Evolutionary conservation across 352 stramenopile species (phyloP).

Genomic region (Globisporangium emineosum): DNA sequence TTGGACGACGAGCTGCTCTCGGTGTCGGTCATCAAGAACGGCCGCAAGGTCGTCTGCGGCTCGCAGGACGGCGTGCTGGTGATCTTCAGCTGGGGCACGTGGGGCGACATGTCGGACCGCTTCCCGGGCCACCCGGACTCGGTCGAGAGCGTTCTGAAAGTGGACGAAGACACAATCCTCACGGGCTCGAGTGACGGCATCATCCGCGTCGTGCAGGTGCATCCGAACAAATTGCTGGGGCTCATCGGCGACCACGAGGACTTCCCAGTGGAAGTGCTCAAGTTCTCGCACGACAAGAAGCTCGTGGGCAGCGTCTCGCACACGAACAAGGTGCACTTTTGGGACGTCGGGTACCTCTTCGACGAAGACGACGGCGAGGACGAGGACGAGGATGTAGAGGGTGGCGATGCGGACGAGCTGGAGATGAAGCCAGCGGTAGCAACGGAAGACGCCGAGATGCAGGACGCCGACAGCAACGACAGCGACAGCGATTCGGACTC

Average conservation of each 20-base stretch:
- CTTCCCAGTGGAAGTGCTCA: conserved; percentile 93
- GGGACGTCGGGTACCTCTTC: conserved; percentile 92
- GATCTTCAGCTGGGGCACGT: conserved; percentile 94
- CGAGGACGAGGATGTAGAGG: conserved; percentile 51
- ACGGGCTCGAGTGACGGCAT: conserved; percentile 96
- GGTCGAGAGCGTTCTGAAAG: conserved; percentile 93
- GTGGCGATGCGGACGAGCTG: conserved; percentile 36
- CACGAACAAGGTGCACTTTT: conserved; percentile 94
- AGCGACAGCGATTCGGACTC: conserved; percentile 62
- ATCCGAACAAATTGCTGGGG: conserved; percentile 95
- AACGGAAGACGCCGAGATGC: conserved; percentile 65
- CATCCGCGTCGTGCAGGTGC: conserved; percentile 92
- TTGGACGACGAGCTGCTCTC: conserved; percentile 79
- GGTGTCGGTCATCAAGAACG: conserved; percentile 82
- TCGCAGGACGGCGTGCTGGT: conserved; percentile 94
- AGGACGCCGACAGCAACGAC: conserved; percentile 83
- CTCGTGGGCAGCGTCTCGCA: conserved; percentile 93
- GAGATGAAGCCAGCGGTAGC: conserved; percentile 23
- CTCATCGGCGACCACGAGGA: conserved; percentile 96
- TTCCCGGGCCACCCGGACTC: conserved; percentile 94
- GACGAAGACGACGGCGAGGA: conserved; percentile 86
- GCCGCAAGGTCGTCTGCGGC: conserved; percentile 93
- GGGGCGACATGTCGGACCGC: conserved; percentile 95
- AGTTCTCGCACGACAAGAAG: conserved; percentile 84
- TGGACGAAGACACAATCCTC: conserved; percentile 96